Evolutionary conservation across 1,139 yeast species (phyloP).

Genomic region (Sugiyamaella xylanicola): DNA sequence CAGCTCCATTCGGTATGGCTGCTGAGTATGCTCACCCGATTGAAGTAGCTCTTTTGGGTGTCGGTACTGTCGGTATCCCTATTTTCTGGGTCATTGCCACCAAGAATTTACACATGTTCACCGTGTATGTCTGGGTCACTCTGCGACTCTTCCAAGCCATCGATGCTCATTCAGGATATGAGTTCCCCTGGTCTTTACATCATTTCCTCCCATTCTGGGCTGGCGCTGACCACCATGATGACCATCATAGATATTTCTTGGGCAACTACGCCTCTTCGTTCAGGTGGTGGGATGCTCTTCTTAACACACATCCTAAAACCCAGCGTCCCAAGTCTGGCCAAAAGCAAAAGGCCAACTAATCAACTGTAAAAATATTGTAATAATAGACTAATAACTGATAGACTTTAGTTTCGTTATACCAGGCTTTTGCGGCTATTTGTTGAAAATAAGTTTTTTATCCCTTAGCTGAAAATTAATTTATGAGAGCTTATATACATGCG

Average conservation of each 20-base stretch:
- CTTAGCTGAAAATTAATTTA: no score
- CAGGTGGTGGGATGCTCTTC: constrained; percentile 87
- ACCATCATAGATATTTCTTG: constrained; percentile 89
- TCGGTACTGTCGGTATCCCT: constrained; percentile 95
- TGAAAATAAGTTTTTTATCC: no score
- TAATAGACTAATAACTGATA: constrained; percentile 7
- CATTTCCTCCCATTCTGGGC: constrained; percentile 95
- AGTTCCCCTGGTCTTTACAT: constrained; percentile 94
- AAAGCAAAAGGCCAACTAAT: constrained; percentile 16
- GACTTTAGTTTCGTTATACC: neutral
- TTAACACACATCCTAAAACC: constrained; percentile 56
- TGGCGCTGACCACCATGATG: constrained; percentile 97
- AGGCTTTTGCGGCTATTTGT: neutral
- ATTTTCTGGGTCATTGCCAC: constrained; percentile 68
- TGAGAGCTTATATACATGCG: no score
- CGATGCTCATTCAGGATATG: constrained; percentile 96
- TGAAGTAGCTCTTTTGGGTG: constrained; percentile 82
- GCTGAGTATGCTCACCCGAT: constrained; percentile 97
- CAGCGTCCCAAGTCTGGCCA: constrained; percentile 24
- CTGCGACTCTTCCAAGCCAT: constrained; percentile 91
- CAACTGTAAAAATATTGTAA: neutral
- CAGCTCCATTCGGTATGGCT: constrained; percentile 94
- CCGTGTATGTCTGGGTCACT: constrained; percentile 83
- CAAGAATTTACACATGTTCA: constrained; percentile 73
- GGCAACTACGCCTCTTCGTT: constrained; percentile 93